Evolutionary conservation across 129 eudicot genomes (phyloP).

Genomic region (Ambrosia artemisiifolia): DNA sequence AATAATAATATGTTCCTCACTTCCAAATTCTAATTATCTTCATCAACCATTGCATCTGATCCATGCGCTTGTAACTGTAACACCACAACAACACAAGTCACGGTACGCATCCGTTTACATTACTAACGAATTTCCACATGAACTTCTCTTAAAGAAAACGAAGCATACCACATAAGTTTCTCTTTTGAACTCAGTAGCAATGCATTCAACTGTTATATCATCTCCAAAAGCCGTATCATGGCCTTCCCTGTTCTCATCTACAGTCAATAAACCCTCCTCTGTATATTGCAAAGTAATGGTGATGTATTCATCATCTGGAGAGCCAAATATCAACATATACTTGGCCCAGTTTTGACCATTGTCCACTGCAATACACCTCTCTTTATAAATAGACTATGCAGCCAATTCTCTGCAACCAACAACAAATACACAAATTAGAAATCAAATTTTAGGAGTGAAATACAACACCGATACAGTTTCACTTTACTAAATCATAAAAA

Average conservation of each 20-base stretch:
- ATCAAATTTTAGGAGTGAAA: too few species aligned
- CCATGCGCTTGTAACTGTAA: conserved; percentile 89
- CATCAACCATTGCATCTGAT: conserved; percentile 95
- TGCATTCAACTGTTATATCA: conserved; percentile 88
- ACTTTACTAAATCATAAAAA: too few species aligned
- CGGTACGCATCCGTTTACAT: too few species aligned
- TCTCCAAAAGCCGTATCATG: conserved; percentile 93
- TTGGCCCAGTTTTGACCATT: conserved; percentile 87
- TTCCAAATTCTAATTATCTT: too few species aligned
- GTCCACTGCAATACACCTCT: conserved; percentile 75
- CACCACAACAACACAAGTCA: too few species aligned
- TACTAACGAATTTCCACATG: neutral
- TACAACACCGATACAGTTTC: too few species aligned
- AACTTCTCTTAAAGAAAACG: too few species aligned
- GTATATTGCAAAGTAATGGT: conserved; percentile 80
- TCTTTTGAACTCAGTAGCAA: conserved; percentile 82
- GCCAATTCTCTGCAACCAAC: conserved; percentile 59
- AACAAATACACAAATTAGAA: too few species aligned
- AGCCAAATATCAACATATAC: conserved; percentile 90
- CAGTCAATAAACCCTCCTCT: conserved; percentile 79
- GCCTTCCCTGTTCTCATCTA: conserved; percentile 84
- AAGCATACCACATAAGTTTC: conserved; percentile 73
- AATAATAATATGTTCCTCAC: too few species aligned
- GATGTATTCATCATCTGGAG: too few species aligned
- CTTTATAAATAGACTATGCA: conserved; percentile 82